phyloP scores from a whole-genome alignment of 2,329 filamentous ascomycete genomes.

The Hypoxylon sp. region DNA sequence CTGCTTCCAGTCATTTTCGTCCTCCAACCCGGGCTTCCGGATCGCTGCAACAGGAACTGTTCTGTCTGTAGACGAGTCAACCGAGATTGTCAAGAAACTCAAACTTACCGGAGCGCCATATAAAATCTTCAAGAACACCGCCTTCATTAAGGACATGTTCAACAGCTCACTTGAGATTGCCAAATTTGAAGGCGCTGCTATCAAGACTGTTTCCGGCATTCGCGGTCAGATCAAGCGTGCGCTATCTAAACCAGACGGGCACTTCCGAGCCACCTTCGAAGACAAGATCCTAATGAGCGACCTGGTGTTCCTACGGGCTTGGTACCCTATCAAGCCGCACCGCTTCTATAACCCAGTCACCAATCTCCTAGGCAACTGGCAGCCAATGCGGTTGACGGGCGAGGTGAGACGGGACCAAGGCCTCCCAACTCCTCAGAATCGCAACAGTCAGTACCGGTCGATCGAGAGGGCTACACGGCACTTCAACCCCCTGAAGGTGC shows the following conservation, averaged over 20 bases:
- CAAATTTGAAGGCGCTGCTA: slow-evolving; percentile 96
- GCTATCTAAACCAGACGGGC: slow-evolving; percentile 91
- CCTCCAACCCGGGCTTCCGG: slow-evolving; percentile 88
- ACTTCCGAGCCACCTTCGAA: slow-evolving; percentile 97
- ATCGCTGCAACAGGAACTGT: slow-evolving; percentile 96
- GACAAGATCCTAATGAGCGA: slow-evolving; percentile 98
- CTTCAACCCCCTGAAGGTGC: slow-evolving; percentile 86
- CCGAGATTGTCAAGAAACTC: slow-evolving; percentile 99
- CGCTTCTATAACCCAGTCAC: slow-evolving; percentile 98
- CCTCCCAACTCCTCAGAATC: slow-evolving; percentile 82
- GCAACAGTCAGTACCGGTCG: slow-evolving; percentile 86
- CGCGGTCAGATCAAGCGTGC: slow-evolving; percentile 98
- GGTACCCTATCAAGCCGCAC: slow-evolving; percentile 96
- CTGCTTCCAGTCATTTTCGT: slow-evolving; percentile 90
- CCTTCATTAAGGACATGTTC: slow-evolving; percentile 99
- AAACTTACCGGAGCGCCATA: slow-evolving; percentile 94
- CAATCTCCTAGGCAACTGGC: slow-evolving; percentile 89
- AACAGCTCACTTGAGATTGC: slow-evolving; percentile 91
- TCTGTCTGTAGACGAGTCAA: slow-evolving; percentile 92
- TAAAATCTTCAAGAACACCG: slow-evolving; percentile 99
- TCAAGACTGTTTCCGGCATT: slow-evolving; percentile 96
- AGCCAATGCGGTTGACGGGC: slow-evolving; percentile 93
- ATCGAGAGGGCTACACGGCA: slow-evolving; percentile 77
- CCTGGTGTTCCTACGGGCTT: slow-evolving; percentile 94
- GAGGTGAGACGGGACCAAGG: slow-evolving; percentile 85